Base-by-base conservation (phyloP, 805 yeast genomes). In the Lipomyces yamadae region DNA sequence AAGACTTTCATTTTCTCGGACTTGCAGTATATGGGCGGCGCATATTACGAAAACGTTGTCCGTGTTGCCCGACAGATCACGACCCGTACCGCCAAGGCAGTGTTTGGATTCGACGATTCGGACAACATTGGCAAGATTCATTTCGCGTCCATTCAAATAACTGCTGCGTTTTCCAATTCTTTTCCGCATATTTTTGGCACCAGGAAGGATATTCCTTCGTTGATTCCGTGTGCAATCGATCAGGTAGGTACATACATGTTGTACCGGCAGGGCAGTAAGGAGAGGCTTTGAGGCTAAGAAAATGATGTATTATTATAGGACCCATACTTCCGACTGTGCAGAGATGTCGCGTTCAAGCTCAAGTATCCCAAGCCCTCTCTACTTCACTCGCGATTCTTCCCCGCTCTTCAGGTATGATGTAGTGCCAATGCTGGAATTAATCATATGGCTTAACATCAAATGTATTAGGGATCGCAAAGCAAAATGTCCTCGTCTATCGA, bases 141-240 rank as follows among this genome's bases (percentile, higher is more conserved):
- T 78, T 95, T 93, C 80, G 98, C 98, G 15, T 91, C 97, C 45
- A 87, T 95, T 74, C 99, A 95, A 82, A 95, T 96, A 75, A 91
- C 98, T 33, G 88, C 98, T 18, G 96, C 97, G 1, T 94, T 95
- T 82, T 96, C 97, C 66, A 90, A 94, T 59, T 91, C 98, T 13
- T 95, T 91, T 85, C 99, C 98, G 2, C 97, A 89, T 70, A 90
- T 95, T 32, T 85, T 95, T 73, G 97, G 91, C 5, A 80, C 88
- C 74, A 91, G 96, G 57, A 82, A 88, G 59, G 95, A 93, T 81
- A 92, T 98, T 0, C 98, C 97, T 69, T 92, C 97, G 79, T 83
- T 95, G 78, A 95, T 95, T 78, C 99, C 99, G 52, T 95, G 99
- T 84, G 99, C 99, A 58, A 95, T 95, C 77, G 99, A 95, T 78